These are phyloP conservation scores for Fusarium clavum DNA, from an alignment of 2,329 filamentous ascomycete genomes.

Conservation along the genomic window DNA sequence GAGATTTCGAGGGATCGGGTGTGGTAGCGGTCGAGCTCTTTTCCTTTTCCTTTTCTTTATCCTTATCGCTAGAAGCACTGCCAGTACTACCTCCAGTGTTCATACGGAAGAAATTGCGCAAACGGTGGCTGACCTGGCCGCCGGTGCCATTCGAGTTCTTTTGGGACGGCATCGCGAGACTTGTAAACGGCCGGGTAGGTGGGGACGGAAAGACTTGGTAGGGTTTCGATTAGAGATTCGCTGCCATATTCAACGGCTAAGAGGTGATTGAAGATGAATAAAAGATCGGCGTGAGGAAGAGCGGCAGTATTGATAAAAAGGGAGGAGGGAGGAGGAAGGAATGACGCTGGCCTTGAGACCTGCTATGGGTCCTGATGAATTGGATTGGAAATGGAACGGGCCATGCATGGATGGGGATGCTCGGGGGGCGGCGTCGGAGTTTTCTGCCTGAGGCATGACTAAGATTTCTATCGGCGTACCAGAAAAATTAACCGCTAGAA, in stretches of 20 bases:
- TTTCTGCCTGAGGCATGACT: constrained; percentile 38
- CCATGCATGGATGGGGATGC: constrained; percentile 35
- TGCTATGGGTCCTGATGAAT: constrained; percentile 42
- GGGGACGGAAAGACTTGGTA: constrained; percentile 29
- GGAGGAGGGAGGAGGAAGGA: constrained; percentile 32
- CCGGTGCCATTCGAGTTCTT: constrained; percentile 64
- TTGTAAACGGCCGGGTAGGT: constrained; percentile 14
- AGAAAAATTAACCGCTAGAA: neutral
- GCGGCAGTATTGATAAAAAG: constrained; percentile 22
- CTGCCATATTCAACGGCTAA: constrained; percentile 53
- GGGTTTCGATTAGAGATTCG: constrained; percentile 50
- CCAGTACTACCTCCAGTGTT: constrained; percentile 59
- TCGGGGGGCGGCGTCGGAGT: constrained; percentile 22
- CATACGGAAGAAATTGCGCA: constrained; percentile 79
- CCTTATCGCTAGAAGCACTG: constrained; percentile 53
- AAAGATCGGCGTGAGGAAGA: constrained; percentile 23
- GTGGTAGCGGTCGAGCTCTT: constrained; percentile 14
- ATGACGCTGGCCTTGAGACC: constrained; percentile 38
- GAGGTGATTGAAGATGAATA: constrained; percentile 25
- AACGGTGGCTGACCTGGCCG: constrained; percentile 73
- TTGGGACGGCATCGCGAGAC: constrained; percentile 61
- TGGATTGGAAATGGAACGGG: constrained; percentile 41
- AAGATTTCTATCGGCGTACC: constrained; percentile 4
- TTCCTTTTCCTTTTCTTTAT: constrained; percentile 54
- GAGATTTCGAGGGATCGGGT: constrained; percentile 65